These are phyloP conservation scores for Amesomyces nigricolor DNA, from an alignment of 2,329 filamentous ascomycete genomes.

Conservation along the genomic window DNA sequence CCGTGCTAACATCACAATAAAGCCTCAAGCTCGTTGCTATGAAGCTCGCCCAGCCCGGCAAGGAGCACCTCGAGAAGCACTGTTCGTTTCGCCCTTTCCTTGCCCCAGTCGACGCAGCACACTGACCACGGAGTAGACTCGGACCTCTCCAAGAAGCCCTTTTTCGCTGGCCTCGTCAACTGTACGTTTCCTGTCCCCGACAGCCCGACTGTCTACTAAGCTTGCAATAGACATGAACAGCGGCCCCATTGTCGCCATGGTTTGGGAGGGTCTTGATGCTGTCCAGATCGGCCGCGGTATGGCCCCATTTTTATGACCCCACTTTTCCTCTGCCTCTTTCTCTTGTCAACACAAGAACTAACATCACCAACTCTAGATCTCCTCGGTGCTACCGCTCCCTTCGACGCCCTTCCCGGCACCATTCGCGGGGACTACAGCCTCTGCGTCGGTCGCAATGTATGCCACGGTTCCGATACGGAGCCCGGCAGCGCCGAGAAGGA, in stretches of 20 bases:
- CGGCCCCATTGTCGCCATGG: conserved; percentile 97
- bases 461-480: conserved; percentile 98
- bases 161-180: conserved; percentile 90
- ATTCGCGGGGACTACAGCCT: conserved; percentile 73
- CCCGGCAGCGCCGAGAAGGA: conserved; percentile 86
- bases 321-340: conserved; percentile 21
- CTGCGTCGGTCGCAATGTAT: conserved; percentile 89
- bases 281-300: conserved; percentile 95
- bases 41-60: conserved; percentile 84
- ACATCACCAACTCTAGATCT: conserved; percentile 49
- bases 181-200: conserved; percentile 54
- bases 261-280: conserved; percentile 98
- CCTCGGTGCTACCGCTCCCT: conserved; percentile 98
- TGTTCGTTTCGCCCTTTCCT: conserved; percentile 45
- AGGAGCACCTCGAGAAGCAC: conserved; percentile 97
- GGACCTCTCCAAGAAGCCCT: conserved; percentile 88
- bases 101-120: background rate
- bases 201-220: conserved; percentile 15
- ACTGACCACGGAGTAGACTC: conserved; percentile 50
- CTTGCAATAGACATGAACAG: conserved; percentile 75
- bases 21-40: conserved; percentile 98
- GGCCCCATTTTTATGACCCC: conserved; percentile 30
- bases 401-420: conserved; percentile 89
- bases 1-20: conserved; percentile 20
- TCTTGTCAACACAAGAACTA: conserved; percentile 19